Evolutionary conservation across 345 rosid genomes (phyloP).

Genomic region (Psidium guajava): DNA sequence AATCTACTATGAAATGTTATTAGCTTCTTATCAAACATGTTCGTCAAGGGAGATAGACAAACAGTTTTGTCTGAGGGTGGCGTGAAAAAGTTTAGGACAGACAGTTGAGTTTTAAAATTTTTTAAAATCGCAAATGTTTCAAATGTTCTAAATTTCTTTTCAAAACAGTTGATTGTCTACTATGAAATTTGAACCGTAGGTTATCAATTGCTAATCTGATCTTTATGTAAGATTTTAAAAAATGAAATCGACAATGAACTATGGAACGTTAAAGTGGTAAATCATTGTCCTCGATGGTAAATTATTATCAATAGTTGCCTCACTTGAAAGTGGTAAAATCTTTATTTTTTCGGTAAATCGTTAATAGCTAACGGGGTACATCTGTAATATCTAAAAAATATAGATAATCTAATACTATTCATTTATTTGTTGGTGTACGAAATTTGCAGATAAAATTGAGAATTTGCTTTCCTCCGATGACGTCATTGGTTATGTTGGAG

Average conservation of each 20-base stretch:
- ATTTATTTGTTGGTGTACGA: not conserved
- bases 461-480: not conserved
- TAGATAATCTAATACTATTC: too few relatives aligned
- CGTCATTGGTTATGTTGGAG: not conserved
- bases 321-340: not conserved
- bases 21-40: not conserved
- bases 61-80: too few relatives aligned
- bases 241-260: not conserved
- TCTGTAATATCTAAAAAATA: not conserved
- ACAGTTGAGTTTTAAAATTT: too few relatives aligned
- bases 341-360: not conserved
- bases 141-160: too few relatives aligned
- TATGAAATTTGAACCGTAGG: too few relatives aligned
- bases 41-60: too few relatives aligned
- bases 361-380: not conserved
- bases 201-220: too few relatives aligned
- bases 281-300: not conserved
- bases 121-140: too few relatives aligned
- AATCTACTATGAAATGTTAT: not conserved
- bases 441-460: not conserved
- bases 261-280: not conserved
- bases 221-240: not conserved
- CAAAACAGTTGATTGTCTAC: too few relatives aligned
- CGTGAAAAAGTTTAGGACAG: too few relatives aligned
- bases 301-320: not conserved